Evolutionary conservation across 2,329 filamentous ascomycete species (phyloP), one percentile per base, ranked within the genome.

Genomic region (Pseudocercospora fuligena): DNA sequence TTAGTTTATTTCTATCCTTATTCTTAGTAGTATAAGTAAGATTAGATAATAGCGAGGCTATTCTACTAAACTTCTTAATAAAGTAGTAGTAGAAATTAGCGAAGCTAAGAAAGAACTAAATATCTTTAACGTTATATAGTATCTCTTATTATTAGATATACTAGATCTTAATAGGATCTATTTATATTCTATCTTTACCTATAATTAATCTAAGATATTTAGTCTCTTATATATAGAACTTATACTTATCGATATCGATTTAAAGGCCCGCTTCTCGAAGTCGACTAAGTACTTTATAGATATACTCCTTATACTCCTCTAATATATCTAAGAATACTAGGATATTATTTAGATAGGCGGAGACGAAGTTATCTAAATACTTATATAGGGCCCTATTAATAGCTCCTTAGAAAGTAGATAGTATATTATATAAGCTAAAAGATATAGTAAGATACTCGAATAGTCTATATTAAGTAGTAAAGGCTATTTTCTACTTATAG

Each of bases 181-280:
- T 29, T 63, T 25, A 46, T 29, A 47, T 23, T 73, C 66, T 62
- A 68, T 72, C 8, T 27, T 1, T 11, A 73, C 46, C 14, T 60
- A 73, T 67, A 40, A 72, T 70, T 67, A 68, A 70, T 49, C 58
- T 58, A 59, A 72, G 62, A 64, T 69, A 73, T 25, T 67, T 63
- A 47, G 66, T 66, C 47, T 70, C 56, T 14, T 65, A 27, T 33
- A 63, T 66, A 65, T 63, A 63, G 60, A 73, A 74, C 27, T 69
- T 40, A 43, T 54, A 70, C 54, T 73, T 74, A 54, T 69, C 63
- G 59, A 70, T 65, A 54, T 71, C 66, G 23, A 69, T 40, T 51
- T 53, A 68, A 46, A 73, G 63, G 5, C 60, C 46, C 7, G 9
- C 29, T 60, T 19, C 16, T 43, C 21, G 16, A 74, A 58, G n/a